Evolutionary conservation across 208 protist species (phyloP), one percentile per base, ranked within the genome.

Genomic region (Porcisia hertigi): DNA sequence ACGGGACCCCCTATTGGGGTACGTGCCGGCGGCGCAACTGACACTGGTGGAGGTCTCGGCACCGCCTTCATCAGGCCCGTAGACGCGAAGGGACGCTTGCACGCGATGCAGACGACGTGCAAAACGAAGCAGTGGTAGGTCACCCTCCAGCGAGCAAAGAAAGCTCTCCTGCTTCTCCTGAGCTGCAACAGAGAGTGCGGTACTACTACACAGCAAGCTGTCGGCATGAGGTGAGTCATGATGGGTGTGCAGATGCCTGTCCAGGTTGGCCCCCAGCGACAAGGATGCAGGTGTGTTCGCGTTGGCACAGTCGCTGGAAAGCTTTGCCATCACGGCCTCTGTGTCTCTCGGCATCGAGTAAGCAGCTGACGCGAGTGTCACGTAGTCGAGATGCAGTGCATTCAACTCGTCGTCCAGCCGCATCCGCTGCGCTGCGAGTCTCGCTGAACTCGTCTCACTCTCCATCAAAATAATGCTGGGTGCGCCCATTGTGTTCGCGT

Each of bases 391-490:
- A 43, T 82, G 78, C n/a, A 82, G 55, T 23, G 73, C 7, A 59
- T 82, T 72, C 49, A 82, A 54, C 67, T 73, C 78, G n/a, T 78
- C 78, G 14, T 75, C 60, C 39, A 82, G 55, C n/a, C 23, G 52
- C 47, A 77, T 41, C 8, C 72, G 77, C 7, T 53, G 64, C 69
- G 39, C 66, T 12, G 25, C 39, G 9, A 52, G 18, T 30, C 59
- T 49, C 1, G 2, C n/a, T 14, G 64, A 1, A 25, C 45, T 23
- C 34, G 54, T 60, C 4, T 62, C 58, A 3, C 8, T 9, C 23
- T 41, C 39, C 23, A 49, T 14, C 4, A 1, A 39, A 20, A 47
- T 36, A 5, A 7, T 58, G 25, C 16, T 30, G 9, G n/a, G 11
- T 3, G 36, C 52, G 20, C 23, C 36, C 8, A 25, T 30, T 12